Evolutionary conservation across 2,329 filamentous ascomycete species (phyloP), one percentile per base, ranked within the genome.

Genomic region (Xylariaceae sp.): DNA sequence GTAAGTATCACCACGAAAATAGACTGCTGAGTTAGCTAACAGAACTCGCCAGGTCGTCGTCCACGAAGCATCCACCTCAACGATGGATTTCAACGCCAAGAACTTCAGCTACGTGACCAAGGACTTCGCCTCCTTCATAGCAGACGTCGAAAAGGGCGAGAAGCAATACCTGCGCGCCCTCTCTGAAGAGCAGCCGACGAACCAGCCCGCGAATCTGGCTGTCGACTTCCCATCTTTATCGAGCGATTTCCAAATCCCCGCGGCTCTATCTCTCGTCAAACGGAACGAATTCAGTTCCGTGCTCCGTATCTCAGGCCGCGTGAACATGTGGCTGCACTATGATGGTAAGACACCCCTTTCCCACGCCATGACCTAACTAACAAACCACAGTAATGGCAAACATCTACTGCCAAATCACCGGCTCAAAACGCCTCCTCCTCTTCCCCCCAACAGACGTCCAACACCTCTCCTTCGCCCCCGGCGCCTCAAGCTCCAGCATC

Each of bases 241-340:
- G 0, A 60, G 73, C 1, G 90, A 95, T 71, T 96, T 96, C 71
- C 68, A 72, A 11, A 73, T 96, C 1, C 90, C 91, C 1, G 66
- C 77, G 1, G 77, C 85, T 62, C 76, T 96, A 8, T 72, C 73
- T 0, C 75, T 81, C 39, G 84, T 90, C 3, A 70, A 69, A 4
- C 76, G 86, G n/a, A 84, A 85, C 62, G 73, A 83, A 2, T 91
- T 95, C 70, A 93, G 88, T 71, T 92, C 89, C 2, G 87, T 92
- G 0, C 75, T 96, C 23, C 82, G 91, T 17, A 86, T 96, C 61
- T 93, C 89, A 3, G 90, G 90, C 0, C 84, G 84, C 1, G 88
- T 93, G 9, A 88, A 86, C 47, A 89, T 96, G 83, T 96, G 92
- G 92, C 78, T 96, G 37, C 90, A 95, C 73, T 95, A 94, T 76